A percentile compares a stretch with the other conserved stretches of the same genome.
Conservation (phyloP, 2,329 filamentous ascomycete species). For the Westerdykella aurantiaca region DNA sequence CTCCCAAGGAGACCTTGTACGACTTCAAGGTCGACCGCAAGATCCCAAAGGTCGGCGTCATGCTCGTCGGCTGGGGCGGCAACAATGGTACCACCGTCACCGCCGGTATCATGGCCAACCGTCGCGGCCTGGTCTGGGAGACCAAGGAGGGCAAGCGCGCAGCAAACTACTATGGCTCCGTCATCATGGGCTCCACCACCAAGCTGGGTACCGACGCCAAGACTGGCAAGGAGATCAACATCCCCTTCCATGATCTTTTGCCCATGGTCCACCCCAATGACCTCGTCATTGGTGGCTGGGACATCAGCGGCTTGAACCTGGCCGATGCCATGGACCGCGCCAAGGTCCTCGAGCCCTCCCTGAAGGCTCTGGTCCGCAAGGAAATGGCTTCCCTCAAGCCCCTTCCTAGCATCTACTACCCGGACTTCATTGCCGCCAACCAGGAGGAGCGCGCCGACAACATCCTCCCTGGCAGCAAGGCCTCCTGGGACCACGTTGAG, state of each 20-base stretch:
- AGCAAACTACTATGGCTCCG: conserved; percentile 97
- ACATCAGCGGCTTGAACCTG: conserved; percentile 87
- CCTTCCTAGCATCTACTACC: conserved; percentile 94
- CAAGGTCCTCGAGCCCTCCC: conserved; percentile 86
- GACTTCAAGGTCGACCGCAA: conserved; percentile 97
- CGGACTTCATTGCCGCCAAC: conserved; percentile 98
- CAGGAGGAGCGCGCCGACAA: conserved; percentile 97
- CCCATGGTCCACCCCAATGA: conserved; percentile 98
- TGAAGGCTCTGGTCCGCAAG: conserved; percentile 86
- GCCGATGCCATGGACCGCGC: conserved; percentile 93
- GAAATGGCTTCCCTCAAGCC: conserved; percentile 87
- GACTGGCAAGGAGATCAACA: conserved; percentile 85
- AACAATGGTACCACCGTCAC: conserved; percentile 98
- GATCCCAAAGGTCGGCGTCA: conserved; percentile 88
- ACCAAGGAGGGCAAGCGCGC: conserved; percentile 80
- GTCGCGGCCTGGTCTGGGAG: conserved; percentile 79
- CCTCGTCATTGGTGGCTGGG: conserved; percentile 91
- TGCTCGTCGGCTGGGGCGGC: conserved; percentile 96
- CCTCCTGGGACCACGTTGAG: conserved; percentile 82
- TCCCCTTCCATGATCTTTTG: conserved; percentile 88
- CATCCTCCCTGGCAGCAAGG: conserved; percentile 74
- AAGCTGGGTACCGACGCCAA: conserved; percentile 86
- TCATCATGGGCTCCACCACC: conserved; percentile 94
- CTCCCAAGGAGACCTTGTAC: conserved; percentile 82
- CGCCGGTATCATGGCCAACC: conserved; percentile 94